Conservation (phyloP, 495 filamentous ascomycete genomes). For the Trichoderma reesei region DNA sequence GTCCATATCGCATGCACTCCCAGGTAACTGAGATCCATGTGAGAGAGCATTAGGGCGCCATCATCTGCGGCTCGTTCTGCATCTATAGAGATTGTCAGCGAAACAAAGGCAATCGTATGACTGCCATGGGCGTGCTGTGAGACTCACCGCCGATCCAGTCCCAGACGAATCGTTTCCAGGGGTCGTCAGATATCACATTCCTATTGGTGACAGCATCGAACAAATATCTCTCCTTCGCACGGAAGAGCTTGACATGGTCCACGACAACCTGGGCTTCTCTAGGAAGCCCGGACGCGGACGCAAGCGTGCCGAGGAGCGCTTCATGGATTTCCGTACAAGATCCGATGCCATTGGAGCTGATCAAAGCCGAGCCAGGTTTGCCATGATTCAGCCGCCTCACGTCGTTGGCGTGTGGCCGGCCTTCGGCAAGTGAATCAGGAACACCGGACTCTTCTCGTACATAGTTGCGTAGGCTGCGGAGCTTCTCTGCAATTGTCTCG, state of each 20-base stretch:
- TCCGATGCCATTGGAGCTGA: slow-evolving; percentile 10
- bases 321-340: slow-evolving; percentile 37
- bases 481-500: slow-evolving; percentile 29
- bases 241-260: slow-evolving; percentile 37
- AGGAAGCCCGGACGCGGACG: slow-evolving; percentile 28
- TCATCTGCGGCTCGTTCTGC: slow-evolving; percentile 54
- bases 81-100: slow-evolving; percentile 30
- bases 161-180: slow-evolving; percentile 70
- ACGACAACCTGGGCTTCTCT: slow-evolving; percentile 28
- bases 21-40: slow-evolving; percentile 74
- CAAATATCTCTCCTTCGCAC: slow-evolving; percentile 63
- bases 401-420: neutral
- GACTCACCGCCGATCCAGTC: slow-evolving; percentile 59
- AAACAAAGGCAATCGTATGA: slow-evolving; percentile 10
- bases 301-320: slow-evolving; percentile 35
- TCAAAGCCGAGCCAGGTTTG: neutral
- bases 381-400: neutral
- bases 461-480: slow-evolving; percentile 27
- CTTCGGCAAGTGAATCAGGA: neutral
- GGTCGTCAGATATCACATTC: slow-evolving; percentile 57
- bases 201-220: slow-evolving; percentile 64
- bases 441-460: slow-evolving; percentile 1
- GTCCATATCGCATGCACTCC: slow-evolving; percentile 76
- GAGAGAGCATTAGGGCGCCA: slow-evolving; percentile 62
- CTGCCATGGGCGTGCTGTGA: neutral